Evolutionary conservation across 192 early-diverging fungal species (phyloP).

Genomic region (Podila verticillata): DNA sequence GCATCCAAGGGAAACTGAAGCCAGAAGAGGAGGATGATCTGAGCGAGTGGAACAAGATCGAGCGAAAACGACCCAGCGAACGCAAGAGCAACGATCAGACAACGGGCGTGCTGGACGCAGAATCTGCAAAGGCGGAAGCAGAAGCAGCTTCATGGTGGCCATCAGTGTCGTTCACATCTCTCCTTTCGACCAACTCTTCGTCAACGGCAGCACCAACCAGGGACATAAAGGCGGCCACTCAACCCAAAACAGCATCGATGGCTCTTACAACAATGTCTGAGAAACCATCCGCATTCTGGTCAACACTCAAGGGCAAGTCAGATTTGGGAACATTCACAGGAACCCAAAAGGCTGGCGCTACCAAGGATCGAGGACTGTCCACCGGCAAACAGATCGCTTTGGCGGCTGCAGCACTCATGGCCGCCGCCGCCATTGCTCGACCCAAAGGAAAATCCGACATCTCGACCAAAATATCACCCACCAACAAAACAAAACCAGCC

Average conservation of each 20-base stretch:
- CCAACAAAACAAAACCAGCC: background rate
- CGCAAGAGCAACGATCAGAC: conserved; percentile 39
- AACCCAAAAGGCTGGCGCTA: background rate
- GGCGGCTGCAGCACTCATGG: background rate
- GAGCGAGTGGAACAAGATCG: conserved; percentile 36
- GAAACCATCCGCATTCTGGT: background rate
- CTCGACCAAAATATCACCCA: background rate
- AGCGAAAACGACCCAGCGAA: conserved; percentile 18
- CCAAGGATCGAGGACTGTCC: background rate
- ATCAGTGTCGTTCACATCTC: background rate
- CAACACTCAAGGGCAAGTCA: conserved; percentile 4
- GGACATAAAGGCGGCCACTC: background rate
- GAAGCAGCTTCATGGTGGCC: conserved; percentile 3
- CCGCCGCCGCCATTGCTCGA: background rate
- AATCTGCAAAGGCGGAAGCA: conserved; percentile 7
- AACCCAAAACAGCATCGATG: too few relatives aligned
- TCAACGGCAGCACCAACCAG: background rate
- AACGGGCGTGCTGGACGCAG: conserved; percentile 21
- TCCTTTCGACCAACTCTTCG: background rate
- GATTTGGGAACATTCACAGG: background rate
- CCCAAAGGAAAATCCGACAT: background rate
- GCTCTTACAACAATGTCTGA: too few relatives aligned
- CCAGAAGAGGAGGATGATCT: conserved; percentile 12
- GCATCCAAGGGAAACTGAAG: conserved; percentile 9
- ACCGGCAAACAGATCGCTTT: background rate